Evolutionary conservation across 805 yeast genomes (phyloP), one percentile per base, ranked within the genome.

Genomic region (Saccharomycopsis javanensis): DNA sequence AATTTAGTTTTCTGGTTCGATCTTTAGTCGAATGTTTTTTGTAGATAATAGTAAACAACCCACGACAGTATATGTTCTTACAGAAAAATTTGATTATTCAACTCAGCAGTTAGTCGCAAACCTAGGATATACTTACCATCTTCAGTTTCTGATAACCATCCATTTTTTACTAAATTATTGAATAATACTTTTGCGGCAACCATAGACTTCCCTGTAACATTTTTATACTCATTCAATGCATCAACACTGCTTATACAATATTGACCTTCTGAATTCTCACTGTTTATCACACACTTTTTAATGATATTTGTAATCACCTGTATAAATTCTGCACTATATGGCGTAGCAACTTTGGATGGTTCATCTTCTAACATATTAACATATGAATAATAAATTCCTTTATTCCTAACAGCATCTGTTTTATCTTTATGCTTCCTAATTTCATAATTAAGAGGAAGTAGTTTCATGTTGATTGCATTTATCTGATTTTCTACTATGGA

Each of bases 381-480:
- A 37, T 51, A 60, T 0, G 55, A 25, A 33, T 58, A 60, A 42
- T 54, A 60, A 23, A 60, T 57, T 6, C 52, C 51, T 30, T 37
- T 48, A 20, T 35, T 37, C 7, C 35, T 6, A 20, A 25, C 37
- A 16, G 46, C 38, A 23, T 28, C 34, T 16, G 45, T 38, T 8
- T 51, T 28, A 27, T 57, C 57, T 25, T 58, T 60, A 25, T 50
- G 57, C 23, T 54, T 53, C 25, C 57, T 58, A 10, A 60, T 52
- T 31, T 60, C 61, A 30, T 45, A 58, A 16, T 53, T 34, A 53
- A 60, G 15, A 4, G 59, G 58, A 27, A 50, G 54, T 18, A 60
- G 11, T 13, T 25, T n/a, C 31, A 60, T 25, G 34, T 60, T 60
- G 16, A 58, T 55, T 2, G 54, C 11, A 25, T 23, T 28, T 4